Percentiles rank a stretch among this genome's conserved stretches.
Evolutionary conservation across 352 stramenopile species (phyloP).

Genomic region (Pythium brachiatum): DNA sequence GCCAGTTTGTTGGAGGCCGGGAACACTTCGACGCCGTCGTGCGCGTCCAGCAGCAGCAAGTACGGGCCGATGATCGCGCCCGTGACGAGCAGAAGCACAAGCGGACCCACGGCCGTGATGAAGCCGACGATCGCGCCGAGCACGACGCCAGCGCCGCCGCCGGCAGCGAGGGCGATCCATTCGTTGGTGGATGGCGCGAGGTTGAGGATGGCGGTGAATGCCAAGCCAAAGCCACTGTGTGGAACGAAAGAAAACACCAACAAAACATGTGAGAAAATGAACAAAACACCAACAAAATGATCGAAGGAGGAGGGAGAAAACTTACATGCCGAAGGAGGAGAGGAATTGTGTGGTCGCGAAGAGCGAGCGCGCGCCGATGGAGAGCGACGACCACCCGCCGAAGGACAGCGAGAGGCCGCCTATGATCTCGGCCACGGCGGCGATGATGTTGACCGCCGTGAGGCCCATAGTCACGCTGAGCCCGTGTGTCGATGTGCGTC

Average conservation of each 20-base stretch:
- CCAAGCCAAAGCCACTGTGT: slow-evolving; percentile 70
- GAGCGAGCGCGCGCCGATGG: slow-evolving; percentile 78
- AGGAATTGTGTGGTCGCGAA: slow-evolving; percentile 82
- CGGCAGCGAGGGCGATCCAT: slow-evolving; percentile 66
- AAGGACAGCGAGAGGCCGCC: slow-evolving; percentile 84
- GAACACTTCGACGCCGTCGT: slow-evolving; percentile 69
- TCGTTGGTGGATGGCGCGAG: slow-evolving; percentile 61
- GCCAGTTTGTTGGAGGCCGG: slow-evolving; percentile 68
- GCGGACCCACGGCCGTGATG: slow-evolving; percentile 65
- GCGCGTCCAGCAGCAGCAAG: slow-evolving; percentile 73
- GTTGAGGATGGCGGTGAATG: slow-evolving; percentile 65
- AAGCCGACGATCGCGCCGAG: slow-evolving; percentile 71
- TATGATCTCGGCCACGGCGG: slow-evolving; percentile 72
- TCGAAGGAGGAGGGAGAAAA: slow-evolving; percentile 10
- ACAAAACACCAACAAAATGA: slow-evolving; percentile 9
- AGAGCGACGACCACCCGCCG: slow-evolving; percentile 83
- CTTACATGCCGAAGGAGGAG: slow-evolving; percentile 83
- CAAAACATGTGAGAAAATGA: slow-evolving; percentile 5
- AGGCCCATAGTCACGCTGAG: slow-evolving; percentile 34
- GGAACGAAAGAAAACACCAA: not conserved
- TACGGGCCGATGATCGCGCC: slow-evolving; percentile 70
- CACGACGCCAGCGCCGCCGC: slow-evolving; percentile 60
- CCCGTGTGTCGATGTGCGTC: slow-evolving; percentile 6
- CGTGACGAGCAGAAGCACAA: slow-evolving; percentile 63
- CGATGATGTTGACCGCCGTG: slow-evolving; percentile 60